Evolutionary conservation across 208 protist genomes (phyloP).

Genomic region (Endotrypanum monterogeii): DNA sequence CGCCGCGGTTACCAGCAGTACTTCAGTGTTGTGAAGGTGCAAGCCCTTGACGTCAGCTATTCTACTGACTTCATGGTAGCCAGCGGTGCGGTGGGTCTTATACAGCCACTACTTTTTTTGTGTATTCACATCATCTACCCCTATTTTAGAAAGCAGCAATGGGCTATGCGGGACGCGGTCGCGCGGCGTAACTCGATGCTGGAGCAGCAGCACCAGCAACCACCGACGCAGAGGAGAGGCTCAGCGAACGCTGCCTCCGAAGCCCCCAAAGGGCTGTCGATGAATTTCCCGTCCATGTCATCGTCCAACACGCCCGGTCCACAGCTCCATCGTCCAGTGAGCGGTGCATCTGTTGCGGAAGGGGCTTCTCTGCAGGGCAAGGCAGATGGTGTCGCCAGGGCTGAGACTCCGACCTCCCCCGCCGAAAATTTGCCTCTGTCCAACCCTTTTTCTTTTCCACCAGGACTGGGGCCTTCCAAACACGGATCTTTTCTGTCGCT

Average conservation of each 20-base stretch:
- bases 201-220: neutral
- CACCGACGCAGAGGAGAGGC: neutral
- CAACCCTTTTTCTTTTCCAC: neutral
- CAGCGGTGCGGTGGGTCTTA: neutral
- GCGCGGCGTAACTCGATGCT: neutral
- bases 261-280: neutral
- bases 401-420: neutral
- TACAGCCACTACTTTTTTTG: conserved; percentile 10
- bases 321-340: neutral
- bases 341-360: neutral
- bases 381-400: neutral
- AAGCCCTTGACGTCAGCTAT: neutral
- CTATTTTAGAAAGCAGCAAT: conserved; percentile 4
- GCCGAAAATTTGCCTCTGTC: neutral
- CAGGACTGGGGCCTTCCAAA: neutral
- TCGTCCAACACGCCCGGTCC: neutral
- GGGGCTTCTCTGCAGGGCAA: neutral
- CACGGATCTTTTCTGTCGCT: neutral
- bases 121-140: neutral
- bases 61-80: neutral
- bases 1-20: neutral
- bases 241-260: neutral
- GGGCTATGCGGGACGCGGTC: neutral
- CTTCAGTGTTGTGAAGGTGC: neutral
- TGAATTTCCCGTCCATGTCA: neutral